Evolutionary conservation across 129 eudicot genomes (phyloP).

Genomic region (Ambrosia trifida): DNA sequence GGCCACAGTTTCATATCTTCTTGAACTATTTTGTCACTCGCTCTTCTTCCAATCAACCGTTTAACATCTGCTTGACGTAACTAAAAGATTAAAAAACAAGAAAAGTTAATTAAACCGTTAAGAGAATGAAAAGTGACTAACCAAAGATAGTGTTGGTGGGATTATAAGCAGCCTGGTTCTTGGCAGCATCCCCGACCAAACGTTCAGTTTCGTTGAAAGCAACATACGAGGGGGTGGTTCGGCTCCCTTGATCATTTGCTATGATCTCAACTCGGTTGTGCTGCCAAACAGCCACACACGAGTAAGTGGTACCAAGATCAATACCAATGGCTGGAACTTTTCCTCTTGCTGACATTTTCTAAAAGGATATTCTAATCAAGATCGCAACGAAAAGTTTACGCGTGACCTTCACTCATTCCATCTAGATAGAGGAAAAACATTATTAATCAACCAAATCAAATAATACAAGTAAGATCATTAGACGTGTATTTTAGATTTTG

Average conservation of each 20-base stretch:
- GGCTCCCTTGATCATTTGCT: constrained; percentile 41
- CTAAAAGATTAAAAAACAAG: not conserved
- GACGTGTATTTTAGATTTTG: not conserved
- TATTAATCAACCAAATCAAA: not conserved
- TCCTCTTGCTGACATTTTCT: constrained; percentile 22
- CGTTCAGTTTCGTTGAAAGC: constrained; percentile 37
- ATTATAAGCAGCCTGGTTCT: constrained; percentile 31
- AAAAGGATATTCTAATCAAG: not conserved
- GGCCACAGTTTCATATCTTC: constrained; percentile 37
- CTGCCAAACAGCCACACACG: constrained; percentile 40
- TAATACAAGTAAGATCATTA: not conserved
- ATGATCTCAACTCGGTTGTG: constrained; percentile 36
- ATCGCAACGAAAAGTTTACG: not conserved
- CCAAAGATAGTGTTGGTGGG: constrained; percentile 44
- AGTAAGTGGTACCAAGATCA: constrained; percentile 39
- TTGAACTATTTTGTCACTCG: constrained; percentile 25
- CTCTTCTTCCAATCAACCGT: constrained; percentile 36
- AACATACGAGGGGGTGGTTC: constrained; percentile 37
- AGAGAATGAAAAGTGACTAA: constrained; percentile 8
- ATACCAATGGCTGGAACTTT: constrained; percentile 36
- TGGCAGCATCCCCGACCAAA: constrained; percentile 40
- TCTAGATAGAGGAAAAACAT: not conserved
- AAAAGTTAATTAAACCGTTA: not conserved
- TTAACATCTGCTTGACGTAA: constrained; percentile 28
- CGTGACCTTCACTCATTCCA: not conserved